Evolutionary conservation across 2,329 filamentous ascomycete species (phyloP), one percentile per base, ranked within the genome.

Genomic region (Polytolypa hystricis): DNA sequence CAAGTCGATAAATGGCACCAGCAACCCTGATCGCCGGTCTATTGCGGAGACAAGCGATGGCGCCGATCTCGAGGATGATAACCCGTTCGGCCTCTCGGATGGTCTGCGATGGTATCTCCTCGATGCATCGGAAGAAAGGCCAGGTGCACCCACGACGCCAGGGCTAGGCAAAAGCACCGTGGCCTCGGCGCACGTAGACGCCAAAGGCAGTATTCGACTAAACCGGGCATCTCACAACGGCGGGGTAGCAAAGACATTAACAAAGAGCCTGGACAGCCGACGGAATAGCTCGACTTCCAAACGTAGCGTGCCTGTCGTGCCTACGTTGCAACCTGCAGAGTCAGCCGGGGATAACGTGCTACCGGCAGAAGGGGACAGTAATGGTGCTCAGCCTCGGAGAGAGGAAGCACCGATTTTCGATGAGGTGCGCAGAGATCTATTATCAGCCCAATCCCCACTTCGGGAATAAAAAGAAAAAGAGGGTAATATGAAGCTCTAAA

Each of bases 81-180:
- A 98, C 52, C 91, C 91, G 0, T 98, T 98, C 57, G 87, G 95
- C 50, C 71, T 98, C 9, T 94, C 86, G 0, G 91, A 98, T 51
- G 91, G 91, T 3, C 65, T 98, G 32, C 78, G 89, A 21, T 98
- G 91, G 91, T 96, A 95, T 60, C 73, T 98, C 4, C 79, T 98
- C 23, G 89, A 98, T 54, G 91, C 91, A 0, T 72, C 76, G 2
- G 91, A 98, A 60, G 91, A 98, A 60, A 95, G 94, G 53, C 77
- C 85, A 0, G 82, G 82, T 1, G 87, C 86, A 2, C 91, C 91
- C 0, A 80, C 82, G n/a, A 96, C 89, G 0, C 89, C 91, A 0
- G 87, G 89, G 0, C 72, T 94, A 37, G 84, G 84, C 26, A 94
- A 93, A 58, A 87, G 81, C 46, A 96, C 91, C 0, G 87, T 95